Evolutionary conservation across 208 protist species (phyloP), one percentile per base, ranked within the genome.

Genomic region (Acanthamoeba castellanii): DNA sequence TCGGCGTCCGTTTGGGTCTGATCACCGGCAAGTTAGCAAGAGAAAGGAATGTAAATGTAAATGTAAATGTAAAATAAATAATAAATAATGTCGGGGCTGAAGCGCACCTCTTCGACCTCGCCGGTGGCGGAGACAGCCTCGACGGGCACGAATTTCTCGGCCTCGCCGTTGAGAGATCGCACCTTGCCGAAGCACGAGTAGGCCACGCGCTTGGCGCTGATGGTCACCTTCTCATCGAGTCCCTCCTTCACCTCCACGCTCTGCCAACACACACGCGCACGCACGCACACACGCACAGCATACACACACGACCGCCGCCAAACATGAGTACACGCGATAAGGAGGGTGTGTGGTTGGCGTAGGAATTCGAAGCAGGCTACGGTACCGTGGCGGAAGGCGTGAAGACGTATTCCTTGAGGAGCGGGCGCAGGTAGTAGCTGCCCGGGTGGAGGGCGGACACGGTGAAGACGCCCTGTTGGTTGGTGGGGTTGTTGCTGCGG

Each of bases 401-500:
- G 55, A 94, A 94, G 50, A 84, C 72, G 72, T 94, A 94, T 94
- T 94, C 90, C 72, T 94, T 94, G 47, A 94, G 70, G 34, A 94
- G 42, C 50, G 90, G 68, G n/a, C 90, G 61, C 9, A 94, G 30
- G 55, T 81, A 94, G 55, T 94, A 94, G 45, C 34, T 55, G 90
- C 90, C 90, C 37, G 90, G 52, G 37, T 84, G 70, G 37, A 94
- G 70, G 32, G 68, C 90, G 20, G 68, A 84, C 20, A 94, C n/a
- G 18, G 61, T 94, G 66, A 84, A 82, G 61, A 59, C 18, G 59
- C 90, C 90, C 59, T 84, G 50, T 32, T 30, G 25, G 90, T 94
- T 82, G 66, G 90, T 82, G 14, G 72, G 50, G 50, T 55, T 76
- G 37, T 94, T 94, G 90, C 70, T 94, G 52, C 90, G 61, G 52